Conservation (phyloP, 2,329 filamentous ascomycete genomes). For the Aschersonia sp. region DNA sequence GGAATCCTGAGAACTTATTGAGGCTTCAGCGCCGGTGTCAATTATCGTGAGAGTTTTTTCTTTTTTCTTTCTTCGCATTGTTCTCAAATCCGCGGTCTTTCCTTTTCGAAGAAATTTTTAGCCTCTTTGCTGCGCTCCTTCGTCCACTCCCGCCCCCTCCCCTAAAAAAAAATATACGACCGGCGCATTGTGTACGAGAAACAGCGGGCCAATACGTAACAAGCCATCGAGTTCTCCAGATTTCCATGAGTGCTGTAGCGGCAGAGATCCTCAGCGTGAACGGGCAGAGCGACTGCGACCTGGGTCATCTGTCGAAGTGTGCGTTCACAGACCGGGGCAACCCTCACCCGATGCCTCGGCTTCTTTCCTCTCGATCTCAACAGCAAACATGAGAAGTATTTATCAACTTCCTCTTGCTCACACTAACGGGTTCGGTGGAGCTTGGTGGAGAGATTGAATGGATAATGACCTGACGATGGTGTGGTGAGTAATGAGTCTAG, state of each 20-base stretch:
- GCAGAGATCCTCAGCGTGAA: too few species aligned
- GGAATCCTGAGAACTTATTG: too few species aligned
- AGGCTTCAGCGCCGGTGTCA: too few species aligned
- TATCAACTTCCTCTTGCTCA: neutral
- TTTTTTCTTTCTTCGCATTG: too few species aligned
- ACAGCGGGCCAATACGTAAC: neutral
- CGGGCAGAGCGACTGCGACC: too few species aligned
- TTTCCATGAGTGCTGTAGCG: neutral
- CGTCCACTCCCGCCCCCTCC: too few species aligned
- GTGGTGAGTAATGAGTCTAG: neutral
- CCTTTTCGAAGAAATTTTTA: too few species aligned
- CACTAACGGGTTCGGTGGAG: neutral
- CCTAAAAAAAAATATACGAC: neutral
- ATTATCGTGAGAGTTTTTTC: too few species aligned
- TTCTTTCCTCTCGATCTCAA: too few species aligned
- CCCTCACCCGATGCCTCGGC: neutral
- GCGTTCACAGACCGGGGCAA: neutral
- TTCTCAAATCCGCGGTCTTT: too few species aligned
- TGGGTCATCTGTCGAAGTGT: neutral
- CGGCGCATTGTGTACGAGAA: neutral
- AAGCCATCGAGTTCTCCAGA: neutral
- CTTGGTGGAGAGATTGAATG: neutral
- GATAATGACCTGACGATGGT: neutral
- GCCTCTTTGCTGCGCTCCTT: too few species aligned
- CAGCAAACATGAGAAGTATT: neutral